Evolutionary conservation across 164 flowering plant species (phyloP), one percentile per base, ranked within the genome.

Genomic region (Vitis rotundifolia): DNA sequence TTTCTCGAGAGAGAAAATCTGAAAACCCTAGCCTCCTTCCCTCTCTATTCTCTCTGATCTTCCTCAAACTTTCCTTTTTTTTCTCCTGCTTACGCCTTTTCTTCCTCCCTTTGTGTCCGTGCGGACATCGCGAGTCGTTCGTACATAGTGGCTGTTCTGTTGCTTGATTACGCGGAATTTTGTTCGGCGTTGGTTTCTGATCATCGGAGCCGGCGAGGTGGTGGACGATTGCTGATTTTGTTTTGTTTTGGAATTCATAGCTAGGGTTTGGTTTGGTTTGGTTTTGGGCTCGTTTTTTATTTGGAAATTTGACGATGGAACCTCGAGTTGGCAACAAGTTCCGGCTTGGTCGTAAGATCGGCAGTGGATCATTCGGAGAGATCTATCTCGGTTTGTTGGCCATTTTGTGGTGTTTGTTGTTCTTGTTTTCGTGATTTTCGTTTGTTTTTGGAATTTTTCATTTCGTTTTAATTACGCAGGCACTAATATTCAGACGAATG

Each of bases 351-450:
- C 81, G 87, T 44, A 86, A 86, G 83, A 86, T 86, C 77, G 89
- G 89, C 9, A 81, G 87, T 56, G 89, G 89, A 31, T 86, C 89
- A 0, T 86, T 86, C 48, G 89, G 89, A 58, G 89, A 86, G 86
- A 86, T 86, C 82, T 86, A 84, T 73, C 83, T 84, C 13, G 90
- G 90, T 86, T 37, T 48, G 83, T 70, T 65, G 5, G 16, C 7
- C 49, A 10, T 51, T 8, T 49, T 14, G 22, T 47, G 52, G 60
- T 53, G 64, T 49, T 59, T 16, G 11, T 2, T 65, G 15, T 31
- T 66, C 37, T 22, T 14, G 7, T 77, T 16, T 2, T 66, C 51
- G 49, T 58, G 3, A 10, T 61, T 60, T 61, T 29, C 11, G 18
- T 15, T 63, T 50, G 26, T 9, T 51, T 51, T 69, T 49, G 11